Conservation (phyloP, 352 stramenopile genomes). For the Pythium dissotocum region DNA sequence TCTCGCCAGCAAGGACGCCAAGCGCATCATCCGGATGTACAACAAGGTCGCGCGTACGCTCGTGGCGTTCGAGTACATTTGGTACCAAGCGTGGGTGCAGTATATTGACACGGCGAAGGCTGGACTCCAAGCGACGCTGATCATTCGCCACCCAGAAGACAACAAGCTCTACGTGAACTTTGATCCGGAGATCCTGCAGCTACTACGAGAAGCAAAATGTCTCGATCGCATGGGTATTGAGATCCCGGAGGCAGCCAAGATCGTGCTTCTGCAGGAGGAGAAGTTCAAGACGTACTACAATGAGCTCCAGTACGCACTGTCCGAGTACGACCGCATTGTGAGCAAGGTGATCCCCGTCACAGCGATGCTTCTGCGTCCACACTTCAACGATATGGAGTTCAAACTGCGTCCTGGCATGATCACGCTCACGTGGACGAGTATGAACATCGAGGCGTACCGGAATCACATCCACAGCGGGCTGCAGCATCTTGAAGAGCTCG, state of each 20-base stretch:
- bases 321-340: constrained; percentile 97
- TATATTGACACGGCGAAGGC: constrained; percentile 98
- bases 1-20: constrained; percentile 95
- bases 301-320: constrained; percentile 96
- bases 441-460: constrained; percentile 99
- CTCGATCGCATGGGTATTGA: constrained; percentile 98
- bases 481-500: constrained; percentile 96
- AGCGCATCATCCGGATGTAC: constrained; percentile 99
- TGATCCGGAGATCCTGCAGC: constrained; percentile 97
- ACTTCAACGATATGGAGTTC: constrained; percentile 99
- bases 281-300: constrained; percentile 99
- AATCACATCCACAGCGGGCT: constrained; percentile 92
- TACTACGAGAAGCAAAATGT: constrained; percentile 97
- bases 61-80: constrained; percentile 99
- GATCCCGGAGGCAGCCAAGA: constrained; percentile 97
- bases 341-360: constrained; percentile 98
- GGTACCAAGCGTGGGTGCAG: constrained; percentile 98
- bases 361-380: constrained; percentile 92
- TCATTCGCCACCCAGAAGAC: constrained; percentile 98
- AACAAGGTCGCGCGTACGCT: constrained; percentile 98
- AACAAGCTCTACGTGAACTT: constrained; percentile 99
- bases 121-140: constrained; percentile 97
- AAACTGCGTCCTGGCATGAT: constrained; percentile 98
- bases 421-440: constrained; percentile 99
- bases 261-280: constrained; percentile 97